Base-by-base conservation (phyloP, 2,329 filamentous ascomycete species). In the Byssoonygena ceratinophila region DNA sequence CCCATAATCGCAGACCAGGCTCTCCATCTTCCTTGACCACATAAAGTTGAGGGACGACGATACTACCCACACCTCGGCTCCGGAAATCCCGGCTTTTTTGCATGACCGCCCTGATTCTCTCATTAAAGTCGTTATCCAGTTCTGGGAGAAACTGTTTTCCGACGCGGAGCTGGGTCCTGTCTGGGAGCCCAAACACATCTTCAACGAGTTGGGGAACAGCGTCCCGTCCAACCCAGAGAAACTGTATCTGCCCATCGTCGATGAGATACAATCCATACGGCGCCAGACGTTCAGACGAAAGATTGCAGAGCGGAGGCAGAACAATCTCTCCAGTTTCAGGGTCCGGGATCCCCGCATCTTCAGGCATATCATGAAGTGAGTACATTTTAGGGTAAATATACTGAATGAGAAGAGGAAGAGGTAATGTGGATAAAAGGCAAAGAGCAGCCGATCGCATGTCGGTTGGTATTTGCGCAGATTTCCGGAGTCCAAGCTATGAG, bases 221-320 rank as follows among this genome's bases (percentile, higher is more conserved):
- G 60, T 98, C 91, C 32, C 90, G 83, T 12, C 92, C 92, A 18
- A 97, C 79, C 92, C 92, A 98, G 45, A 98, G 72, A 77, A 98
- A 98, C 67, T 98, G 92, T 4, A 88, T 96, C 70, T 96, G 91
- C 2, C 90, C 90, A 64, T 98, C 92, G 62, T 98, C 92, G 61
- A 98, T 92, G 54, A 98, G 79, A 69, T 98, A 98, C 16, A 98
- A 74, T 25, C 92, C 92, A 64, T 94, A 95, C 0, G 89, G 80
- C 2, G 88, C 87, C 46, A 98, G 79, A 44, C 85, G 81, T 68
- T 91, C 88, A 1, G 90, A 95, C 2, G 88, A 89, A 54, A 97
- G 77, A 68, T 96, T 96, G 63, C 87, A 61, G 0, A 87, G 77
- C 3, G 87, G 87, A 22, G 92, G 92, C 51, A 98, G 81, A 46